Base-by-base conservation (phyloP, 495 filamentous ascomycete genomes). In the Tetracladium marchalianum region DNA sequence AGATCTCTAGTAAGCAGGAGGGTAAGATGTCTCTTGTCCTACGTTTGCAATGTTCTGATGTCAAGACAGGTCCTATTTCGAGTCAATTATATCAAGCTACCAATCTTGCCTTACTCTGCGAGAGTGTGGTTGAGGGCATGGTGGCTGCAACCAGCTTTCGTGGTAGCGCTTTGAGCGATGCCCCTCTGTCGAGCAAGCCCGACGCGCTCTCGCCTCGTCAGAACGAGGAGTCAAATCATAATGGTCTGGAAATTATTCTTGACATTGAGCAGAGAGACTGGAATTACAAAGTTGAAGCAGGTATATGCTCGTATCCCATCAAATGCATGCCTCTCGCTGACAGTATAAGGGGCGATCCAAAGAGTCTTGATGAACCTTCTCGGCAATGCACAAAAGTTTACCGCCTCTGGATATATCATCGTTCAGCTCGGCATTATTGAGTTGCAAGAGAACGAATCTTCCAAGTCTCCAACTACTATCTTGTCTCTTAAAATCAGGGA, bases 371-470 rank as follows among this genome's bases (percentile, higher is more conserved):
- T 88, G 80, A 90, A 93, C 50, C 51, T 90, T 1, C 82, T 87
- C 49, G 82, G 87, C 12, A 93, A 93, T 59, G 77, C 86, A 0
- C 75, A 89, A 54, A 93, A 93, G 53, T 90, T 86, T 50, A 88
- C 81, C 9, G 66, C 69, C 8, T 60, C 63, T 0, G 87, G 87
- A 8, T 76, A 67, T 41, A 82, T 92, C 31, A 71, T 73, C 7
- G 62, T 90, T 8, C 69, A 39, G 13, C 31, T 55, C 9, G 1
- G 40, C 7, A 16, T 56, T 40, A 7, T 36, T 11, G 45, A 31
- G n/a, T 15, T 16, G 11, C 1, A 12, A 12, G 18, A 44, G 0
- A 7, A 24, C 11, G 39, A 40, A 1, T 2, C 1, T 11, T 15
- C 15, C 15, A 35, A 37, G 9, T 2, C 8, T n/a, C 32, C 24